Percentiles rank a stretch among this genome's conserved stretches.
Evolutionary conservation across 345 rosid species (phyloP).

Genomic region (Heritiera fomes): DNA sequence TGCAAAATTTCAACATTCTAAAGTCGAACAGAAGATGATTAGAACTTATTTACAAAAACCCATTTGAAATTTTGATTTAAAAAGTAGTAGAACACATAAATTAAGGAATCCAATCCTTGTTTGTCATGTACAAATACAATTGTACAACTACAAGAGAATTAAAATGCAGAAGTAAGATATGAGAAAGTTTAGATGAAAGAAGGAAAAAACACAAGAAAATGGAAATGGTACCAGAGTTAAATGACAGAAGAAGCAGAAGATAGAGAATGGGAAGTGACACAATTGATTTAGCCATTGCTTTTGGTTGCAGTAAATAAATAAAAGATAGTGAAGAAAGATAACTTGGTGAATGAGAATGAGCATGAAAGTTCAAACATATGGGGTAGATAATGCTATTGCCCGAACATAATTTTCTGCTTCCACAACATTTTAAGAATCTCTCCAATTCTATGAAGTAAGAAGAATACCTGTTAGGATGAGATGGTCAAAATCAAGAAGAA

Average conservation of each 20-base stretch:
- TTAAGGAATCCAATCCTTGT: neutral
- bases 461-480: neutral
- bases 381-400: slow-evolving; percentile 8
- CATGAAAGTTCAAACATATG: neutral
- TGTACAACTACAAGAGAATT: too few species aligned
- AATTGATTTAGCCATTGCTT: slow-evolving; percentile 14
- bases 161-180: neutral
- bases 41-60: neutral
- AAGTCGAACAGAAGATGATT: neutral
- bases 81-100: neutral
- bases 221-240: neutral
- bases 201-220: neutral
- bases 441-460: neutral
- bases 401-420: neutral
- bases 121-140: neutral
- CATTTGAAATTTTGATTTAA: neutral
- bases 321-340: neutral
- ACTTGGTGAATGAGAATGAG: neutral
- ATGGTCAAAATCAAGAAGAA: neutral
- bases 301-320: neutral
- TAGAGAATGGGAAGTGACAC: slow-evolving; percentile 9
- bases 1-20: neutral
- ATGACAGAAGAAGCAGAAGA: slow-evolving; percentile 3
- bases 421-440: neutral
- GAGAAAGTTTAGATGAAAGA: neutral